phyloP scores from a whole-genome alignment of 768 basidiomycete species.

The Hygrocybe coccinea region DNA sequence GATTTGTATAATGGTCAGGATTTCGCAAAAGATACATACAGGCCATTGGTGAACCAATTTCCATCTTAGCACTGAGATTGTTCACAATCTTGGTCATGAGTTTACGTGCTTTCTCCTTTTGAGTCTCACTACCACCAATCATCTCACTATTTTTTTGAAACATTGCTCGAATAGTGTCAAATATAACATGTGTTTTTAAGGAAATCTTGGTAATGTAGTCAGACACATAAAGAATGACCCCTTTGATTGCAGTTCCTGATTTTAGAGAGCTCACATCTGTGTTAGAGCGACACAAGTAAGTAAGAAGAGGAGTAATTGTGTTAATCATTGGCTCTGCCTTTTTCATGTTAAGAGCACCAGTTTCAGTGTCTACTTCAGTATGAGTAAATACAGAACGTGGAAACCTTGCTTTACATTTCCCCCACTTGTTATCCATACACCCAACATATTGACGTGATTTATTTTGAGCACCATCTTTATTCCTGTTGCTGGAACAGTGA shows the following conservation, averaged over 20 bases:
- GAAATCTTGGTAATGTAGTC: conserved; percentile 28
- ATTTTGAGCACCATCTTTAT: conserved; percentile 23
- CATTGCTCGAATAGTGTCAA: conserved; percentile 23
- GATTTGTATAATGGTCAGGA: conserved; percentile 32
- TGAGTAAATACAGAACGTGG: conserved; percentile 19
- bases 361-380: conserved; percentile 25
- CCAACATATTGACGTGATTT: conserved; percentile 12
- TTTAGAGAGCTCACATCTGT: too few relatives aligned
- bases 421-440: conserved; percentile 25
- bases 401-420: conserved; percentile 31
- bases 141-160: conserved; percentile 22
- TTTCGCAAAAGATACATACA: conserved; percentile 20
- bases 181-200: conserved; percentile 26
- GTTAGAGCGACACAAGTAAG: too few relatives aligned
- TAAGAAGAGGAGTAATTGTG: too few relatives aligned
- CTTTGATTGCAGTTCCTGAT: conserved; percentile 15
- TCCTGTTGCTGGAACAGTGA: conserved; percentile 19
- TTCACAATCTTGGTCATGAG: conserved; percentile 28
- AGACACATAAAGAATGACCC: conserved; percentile 24
- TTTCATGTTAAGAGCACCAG: conserved; percentile 24
- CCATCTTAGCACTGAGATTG: conserved; percentile 21
- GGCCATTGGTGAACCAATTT: conserved; percentile 29
- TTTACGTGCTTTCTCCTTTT: conserved; percentile 16
- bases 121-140: conserved; percentile 18
- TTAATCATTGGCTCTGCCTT: conserved; percentile 27